These are phyloP conservation scores for Mycena vitilis DNA, from an alignment of 768 basidiomycete genomes.

Conservation along the genomic window DNA sequence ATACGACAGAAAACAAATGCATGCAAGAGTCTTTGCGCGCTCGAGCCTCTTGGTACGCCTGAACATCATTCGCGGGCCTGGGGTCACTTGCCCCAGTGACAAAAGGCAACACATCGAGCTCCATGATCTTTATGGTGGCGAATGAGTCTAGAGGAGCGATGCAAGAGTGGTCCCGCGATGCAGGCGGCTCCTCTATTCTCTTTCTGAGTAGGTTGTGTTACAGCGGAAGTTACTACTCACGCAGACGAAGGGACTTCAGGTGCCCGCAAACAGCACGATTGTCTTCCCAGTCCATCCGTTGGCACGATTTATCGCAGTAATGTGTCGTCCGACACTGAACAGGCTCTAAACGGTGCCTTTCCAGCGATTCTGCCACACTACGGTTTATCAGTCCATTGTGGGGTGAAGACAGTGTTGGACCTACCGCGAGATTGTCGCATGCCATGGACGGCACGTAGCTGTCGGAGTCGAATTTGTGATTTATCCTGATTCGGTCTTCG, in stretches of 20 bases:
- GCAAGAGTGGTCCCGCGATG: background rate
- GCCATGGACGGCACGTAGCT: background rate
- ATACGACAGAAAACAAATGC: background rate
- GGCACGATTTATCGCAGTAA: constrained; percentile 4
- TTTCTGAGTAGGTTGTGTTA: background rate
- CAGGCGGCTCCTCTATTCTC: background rate
- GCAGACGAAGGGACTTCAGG: background rate
- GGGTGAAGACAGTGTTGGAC: too few species aligned
- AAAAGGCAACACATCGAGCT: too few species aligned
- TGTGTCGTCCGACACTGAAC: background rate
- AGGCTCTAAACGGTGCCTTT: background rate
- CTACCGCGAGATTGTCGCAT: constrained; percentile 11
- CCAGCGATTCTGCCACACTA: background rate
- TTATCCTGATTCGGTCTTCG: background rate
- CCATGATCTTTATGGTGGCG: too few species aligned
- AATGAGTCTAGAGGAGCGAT: background rate
- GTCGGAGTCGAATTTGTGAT: background rate
- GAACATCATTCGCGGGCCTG: background rate
- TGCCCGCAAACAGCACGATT: background rate
- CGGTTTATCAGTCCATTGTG: background rate
- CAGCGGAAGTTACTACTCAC: background rate
- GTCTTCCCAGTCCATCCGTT: background rate
- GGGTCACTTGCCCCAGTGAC: too few species aligned
- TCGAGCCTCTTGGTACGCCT: background rate
- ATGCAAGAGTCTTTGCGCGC: background rate